phyloP scores from a whole-genome alignment of 192 early-diverging fungal genomes.

The Coemansia sp. region DNA sequence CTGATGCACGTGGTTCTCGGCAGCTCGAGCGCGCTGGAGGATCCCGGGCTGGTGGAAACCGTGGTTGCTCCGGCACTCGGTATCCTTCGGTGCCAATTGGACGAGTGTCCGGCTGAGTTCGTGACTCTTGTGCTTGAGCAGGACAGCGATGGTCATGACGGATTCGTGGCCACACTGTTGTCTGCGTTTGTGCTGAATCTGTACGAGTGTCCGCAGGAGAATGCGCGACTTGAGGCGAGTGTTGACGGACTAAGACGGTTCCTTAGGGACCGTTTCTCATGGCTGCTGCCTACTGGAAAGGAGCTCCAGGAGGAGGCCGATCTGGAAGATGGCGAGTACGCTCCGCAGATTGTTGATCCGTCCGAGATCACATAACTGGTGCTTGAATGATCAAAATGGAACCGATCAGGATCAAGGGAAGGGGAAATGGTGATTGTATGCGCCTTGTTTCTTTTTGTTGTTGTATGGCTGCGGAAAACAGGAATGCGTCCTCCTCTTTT shows the following conservation, averaged over 20 bases:
- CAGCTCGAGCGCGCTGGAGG: conserved; percentile 61
- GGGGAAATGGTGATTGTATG: too few species aligned
- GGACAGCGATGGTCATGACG: conserved; percentile 9
- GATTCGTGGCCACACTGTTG: conserved; percentile 32
- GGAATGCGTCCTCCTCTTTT: background rate
- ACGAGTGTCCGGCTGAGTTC: conserved; percentile 36
- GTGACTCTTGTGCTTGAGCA: conserved; percentile 36
- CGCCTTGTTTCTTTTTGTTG: background rate
- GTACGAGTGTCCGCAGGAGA: conserved; percentile 31
- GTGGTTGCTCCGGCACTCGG: conserved; percentile 65
- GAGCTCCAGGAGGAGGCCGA: conserved; percentile 57
- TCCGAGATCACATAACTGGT: background rate
- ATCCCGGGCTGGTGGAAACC: conserved; percentile 16
- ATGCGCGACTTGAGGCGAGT: conserved; percentile 32
- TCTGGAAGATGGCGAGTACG: conserved; percentile 67
- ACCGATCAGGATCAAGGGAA: too few species aligned
- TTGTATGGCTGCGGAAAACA: conserved; percentile 9
- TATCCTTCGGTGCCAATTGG: conserved; percentile 15
- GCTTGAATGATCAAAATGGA: too few species aligned
- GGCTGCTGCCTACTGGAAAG: conserved; percentile 63
- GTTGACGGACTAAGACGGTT: conserved; percentile 56
- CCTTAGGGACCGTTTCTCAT: conserved; percentile 61
- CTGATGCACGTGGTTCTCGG: conserved; percentile 71
- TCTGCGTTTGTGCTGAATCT: conserved; percentile 46
- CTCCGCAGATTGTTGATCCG: conserved; percentile 67